phyloP scores from a whole-genome alignment of 2,329 filamentous ascomycete species.

The Diaporthe vaccinii region DNA sequence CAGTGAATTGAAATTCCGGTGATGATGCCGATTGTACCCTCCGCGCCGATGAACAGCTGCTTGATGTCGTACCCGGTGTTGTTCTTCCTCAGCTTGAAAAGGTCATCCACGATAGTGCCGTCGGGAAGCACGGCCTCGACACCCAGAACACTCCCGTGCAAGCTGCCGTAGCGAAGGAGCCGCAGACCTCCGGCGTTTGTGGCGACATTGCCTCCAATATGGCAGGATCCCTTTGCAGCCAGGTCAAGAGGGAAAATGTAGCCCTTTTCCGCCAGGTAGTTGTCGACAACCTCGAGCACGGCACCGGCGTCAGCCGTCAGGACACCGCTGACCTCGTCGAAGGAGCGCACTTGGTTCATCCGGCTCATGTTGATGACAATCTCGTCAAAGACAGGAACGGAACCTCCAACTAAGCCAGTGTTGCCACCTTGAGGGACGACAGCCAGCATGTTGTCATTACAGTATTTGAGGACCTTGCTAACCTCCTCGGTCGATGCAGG shows the following conservation, averaged over 20 bases:
- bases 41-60: constrained; percentile 94
- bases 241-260: constrained; percentile 97
- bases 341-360: constrained; percentile 92
- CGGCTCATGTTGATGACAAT: constrained; percentile 92
- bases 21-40: constrained; percentile 95
- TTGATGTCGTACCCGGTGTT: constrained; percentile 99
- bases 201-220: constrained; percentile 94
- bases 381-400: constrained; percentile 97
- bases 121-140: constrained; percentile 95
- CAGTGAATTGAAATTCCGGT: constrained; percentile 92
- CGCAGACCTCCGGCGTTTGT: constrained; percentile 95
- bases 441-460: constrained; percentile 91
- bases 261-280: constrained; percentile 83
- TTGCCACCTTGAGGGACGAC: constrained; percentile 98
- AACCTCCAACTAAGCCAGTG: constrained; percentile 94
- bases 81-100: constrained; percentile 93
- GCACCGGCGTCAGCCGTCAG: constrained; percentile 92
- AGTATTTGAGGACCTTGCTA: constrained; percentile 92
- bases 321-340: constrained; percentile 93
- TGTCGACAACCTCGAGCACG: constrained; percentile 90
- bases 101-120: constrained; percentile 90
- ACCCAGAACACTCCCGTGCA: constrained; percentile 93
- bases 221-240: constrained; percentile 97
- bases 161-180: constrained; percentile 90
- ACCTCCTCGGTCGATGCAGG: constrained; percentile 89